Evolutionary conservation across 768 basidiomycete genomes (phyloP).

Genomic region (Trametes sanguinea): DNA sequence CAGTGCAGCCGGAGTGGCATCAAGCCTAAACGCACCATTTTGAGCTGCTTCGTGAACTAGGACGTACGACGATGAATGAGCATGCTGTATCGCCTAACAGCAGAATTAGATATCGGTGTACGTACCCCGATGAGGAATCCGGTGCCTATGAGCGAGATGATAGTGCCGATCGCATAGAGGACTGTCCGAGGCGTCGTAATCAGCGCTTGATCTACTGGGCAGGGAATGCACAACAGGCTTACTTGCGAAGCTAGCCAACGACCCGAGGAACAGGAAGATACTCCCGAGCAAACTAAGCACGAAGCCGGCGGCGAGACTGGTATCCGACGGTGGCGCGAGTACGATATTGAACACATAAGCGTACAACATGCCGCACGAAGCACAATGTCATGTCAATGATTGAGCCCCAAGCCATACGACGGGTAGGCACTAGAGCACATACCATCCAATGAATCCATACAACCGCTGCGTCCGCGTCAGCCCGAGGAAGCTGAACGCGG

Average conservation of each 20-base stretch:
- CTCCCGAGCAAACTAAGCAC: slow-evolving; percentile 78
- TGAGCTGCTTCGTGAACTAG: slow-evolving; percentile 78
- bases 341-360: no score
- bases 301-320: slow-evolving; percentile 76
- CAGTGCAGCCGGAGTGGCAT: not conserved
- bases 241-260: slow-evolving; percentile 74
- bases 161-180: slow-evolving; percentile 78
- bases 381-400: no score
- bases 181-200: slow-evolving; percentile 43
- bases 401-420: no score
- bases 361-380: no score
- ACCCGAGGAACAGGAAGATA: slow-evolving; percentile 73
- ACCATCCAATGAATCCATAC: slow-evolving; percentile 88
- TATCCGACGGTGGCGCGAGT: slow-evolving; percentile 2
- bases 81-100: not conserved
- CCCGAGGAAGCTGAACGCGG: slow-evolving; percentile 80
- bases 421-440: slow-evolving; percentile 8
- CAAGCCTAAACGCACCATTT: slow-evolving; percentile 54
- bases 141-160: slow-evolving; percentile 83
- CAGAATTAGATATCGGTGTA: slow-evolving; percentile 15
- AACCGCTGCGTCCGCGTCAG: slow-evolving; percentile 79
- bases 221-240: slow-evolving; percentile 32
- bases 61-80: slow-evolving; percentile 10
- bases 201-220: no score
- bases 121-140: slow-evolving; percentile 90